phyloP scores from a whole-genome alignment of 2,329 filamentous ascomycete species.

The Claviceps paspali region DNA sequence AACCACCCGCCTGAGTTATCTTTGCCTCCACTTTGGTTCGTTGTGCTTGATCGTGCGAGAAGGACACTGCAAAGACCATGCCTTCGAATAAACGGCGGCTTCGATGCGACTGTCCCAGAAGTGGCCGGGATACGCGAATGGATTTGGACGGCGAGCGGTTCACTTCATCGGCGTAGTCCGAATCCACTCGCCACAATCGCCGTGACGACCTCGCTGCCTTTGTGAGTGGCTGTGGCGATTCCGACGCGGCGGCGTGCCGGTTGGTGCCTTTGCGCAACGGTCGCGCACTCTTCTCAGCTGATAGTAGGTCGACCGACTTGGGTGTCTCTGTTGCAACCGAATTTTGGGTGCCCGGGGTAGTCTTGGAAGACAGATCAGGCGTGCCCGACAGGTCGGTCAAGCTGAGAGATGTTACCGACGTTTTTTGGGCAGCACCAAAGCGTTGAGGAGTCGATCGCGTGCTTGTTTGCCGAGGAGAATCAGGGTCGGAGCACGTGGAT shows the following conservation, averaged over 20 bases:
- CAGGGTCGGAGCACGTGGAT: not conserved
- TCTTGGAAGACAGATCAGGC: slow-evolving; percentile 21
- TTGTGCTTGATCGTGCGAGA: slow-evolving; percentile 29
- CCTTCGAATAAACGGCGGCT: slow-evolving; percentile 44
- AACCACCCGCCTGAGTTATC: slow-evolving; percentile 58
- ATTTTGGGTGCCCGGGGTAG: slow-evolving; percentile 20
- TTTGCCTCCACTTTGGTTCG: slow-evolving; percentile 35
- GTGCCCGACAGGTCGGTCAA: slow-evolving; percentile 26
- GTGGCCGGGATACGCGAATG: slow-evolving; percentile 14
- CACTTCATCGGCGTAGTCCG: slow-evolving; percentile 34
- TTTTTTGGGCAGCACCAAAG: slow-evolving; percentile 5
- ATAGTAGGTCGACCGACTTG: slow-evolving; percentile 11
- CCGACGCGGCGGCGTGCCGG: slow-evolving; percentile 10
- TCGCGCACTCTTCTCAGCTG: slow-evolving; percentile 10
- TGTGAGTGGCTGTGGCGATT: slow-evolving; percentile 13
- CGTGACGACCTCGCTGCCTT: slow-evolving; percentile 10
- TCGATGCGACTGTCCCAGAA: slow-evolving; percentile 12
- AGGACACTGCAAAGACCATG: slow-evolving; percentile 82
- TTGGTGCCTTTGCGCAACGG: slow-evolving; percentile 8
- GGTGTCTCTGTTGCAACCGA: slow-evolving; percentile 13
- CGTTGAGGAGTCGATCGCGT: slow-evolving; percentile 9
- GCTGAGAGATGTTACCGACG: slow-evolving; percentile 18
- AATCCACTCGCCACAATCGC: slow-evolving; percentile 17
- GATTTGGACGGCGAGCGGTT: slow-evolving; percentile 22
- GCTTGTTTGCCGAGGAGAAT: slow-evolving; percentile 1